Percentiles rank a stretch among this genome's conserved stretches.
Evolutionary conservation across 2,329 filamentous ascomycete genomes (phyloP).

Genomic region (Rutstroemia sp.): DNA sequence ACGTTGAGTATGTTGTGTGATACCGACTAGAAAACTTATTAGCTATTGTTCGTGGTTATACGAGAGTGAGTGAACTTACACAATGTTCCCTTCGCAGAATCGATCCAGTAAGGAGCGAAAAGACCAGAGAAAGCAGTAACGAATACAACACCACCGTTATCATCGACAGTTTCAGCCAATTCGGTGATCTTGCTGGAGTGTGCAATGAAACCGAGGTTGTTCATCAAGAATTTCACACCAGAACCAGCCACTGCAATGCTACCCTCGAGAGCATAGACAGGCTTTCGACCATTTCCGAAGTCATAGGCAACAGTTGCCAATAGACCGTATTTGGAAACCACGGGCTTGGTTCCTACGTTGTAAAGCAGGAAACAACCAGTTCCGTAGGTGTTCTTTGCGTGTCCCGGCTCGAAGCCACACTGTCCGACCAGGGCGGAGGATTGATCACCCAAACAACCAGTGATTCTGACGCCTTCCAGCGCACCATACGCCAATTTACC

Average conservation of each 20-base stretch:
- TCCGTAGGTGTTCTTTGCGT: slow-evolving; percentile 80
- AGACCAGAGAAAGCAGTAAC: slow-evolving; percentile 88
- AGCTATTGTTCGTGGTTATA: neutral
- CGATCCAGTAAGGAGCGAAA: slow-evolving; percentile 92
- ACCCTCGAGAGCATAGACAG: slow-evolving; percentile 75
- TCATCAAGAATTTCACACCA: slow-evolving; percentile 66
- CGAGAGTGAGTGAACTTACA: slow-evolving; percentile 12
- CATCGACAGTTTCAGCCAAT: slow-evolving; percentile 46
- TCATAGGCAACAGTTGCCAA: slow-evolving; percentile 85
- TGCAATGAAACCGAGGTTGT: slow-evolving; percentile 55
- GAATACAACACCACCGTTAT: slow-evolving; percentile 79
- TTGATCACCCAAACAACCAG: slow-evolving; percentile 73
- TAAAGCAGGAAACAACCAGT: slow-evolving; percentile 82
- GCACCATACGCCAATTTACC: slow-evolving; percentile 58
- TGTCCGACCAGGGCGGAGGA: slow-evolving; percentile 76
- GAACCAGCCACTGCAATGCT: slow-evolving; percentile 77
- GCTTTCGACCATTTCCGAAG: slow-evolving; percentile 45
- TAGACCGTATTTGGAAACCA: slow-evolving; percentile 76
- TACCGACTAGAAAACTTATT: slow-evolving; percentile 47
- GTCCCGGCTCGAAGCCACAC: slow-evolving; percentile 72
- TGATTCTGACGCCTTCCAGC: slow-evolving; percentile 63
- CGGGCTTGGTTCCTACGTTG: slow-evolving; percentile 76
- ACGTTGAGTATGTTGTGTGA: slow-evolving; percentile 77
- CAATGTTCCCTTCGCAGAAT: slow-evolving; percentile 82
- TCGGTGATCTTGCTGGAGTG: slow-evolving; percentile 42